Evolutionary conservation across 2,329 filamentous ascomycete species (phyloP), one percentile per base, ranked within the genome.

Genomic region (Colletotrichum endophyticum): DNA sequence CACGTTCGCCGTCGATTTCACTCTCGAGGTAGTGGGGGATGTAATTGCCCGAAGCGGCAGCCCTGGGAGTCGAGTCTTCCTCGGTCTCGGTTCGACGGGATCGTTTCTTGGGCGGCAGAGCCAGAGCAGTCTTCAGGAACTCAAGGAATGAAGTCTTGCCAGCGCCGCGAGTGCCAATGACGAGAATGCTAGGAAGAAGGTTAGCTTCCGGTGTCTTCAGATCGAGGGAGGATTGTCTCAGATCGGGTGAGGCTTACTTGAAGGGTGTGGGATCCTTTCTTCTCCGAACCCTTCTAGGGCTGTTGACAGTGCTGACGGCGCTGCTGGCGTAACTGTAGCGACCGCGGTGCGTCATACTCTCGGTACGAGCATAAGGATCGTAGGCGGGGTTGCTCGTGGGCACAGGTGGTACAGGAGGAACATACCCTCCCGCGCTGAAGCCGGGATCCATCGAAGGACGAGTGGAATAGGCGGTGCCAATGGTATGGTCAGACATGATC

Each of bases 91-190:
- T 84, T 75, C 86, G 87, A 81, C 89, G 91, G 77, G 87, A 84
- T 76, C 94, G 92, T 87, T 98, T 98, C 86, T 94, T 95, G 9
- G 93, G 86, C n/a, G 96, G 95, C 70, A 97, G 89, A 22, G 95
- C 94, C 70, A 99, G 90, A 2, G 96, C 94, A 67, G 93, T 95
- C 86, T 95, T 95, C 80, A 99, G 92, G 83, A 99, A 99, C 79
- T 98, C 95, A 82, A 99, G 94, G 86, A 99, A 98, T 1, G 96
- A 98, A 1, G 96, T 98, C 88, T 99, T 99, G 84, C 97, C 97
- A 9, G 95, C 94, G 84, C 94, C 94, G 76, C 95, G 93, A 66
- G 95, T 94, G 76, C 97, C 97, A 81, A 99, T 92, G 77, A 99
- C 93, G 76, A 99, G 92, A 80, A 99, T 93, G 85, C 96, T 99